A percentile compares a stretch with the other conserved stretches of the same genome.
Conservation (phyloP, 352 stramenopile species). For the Phytophthora melonis region DNA sequence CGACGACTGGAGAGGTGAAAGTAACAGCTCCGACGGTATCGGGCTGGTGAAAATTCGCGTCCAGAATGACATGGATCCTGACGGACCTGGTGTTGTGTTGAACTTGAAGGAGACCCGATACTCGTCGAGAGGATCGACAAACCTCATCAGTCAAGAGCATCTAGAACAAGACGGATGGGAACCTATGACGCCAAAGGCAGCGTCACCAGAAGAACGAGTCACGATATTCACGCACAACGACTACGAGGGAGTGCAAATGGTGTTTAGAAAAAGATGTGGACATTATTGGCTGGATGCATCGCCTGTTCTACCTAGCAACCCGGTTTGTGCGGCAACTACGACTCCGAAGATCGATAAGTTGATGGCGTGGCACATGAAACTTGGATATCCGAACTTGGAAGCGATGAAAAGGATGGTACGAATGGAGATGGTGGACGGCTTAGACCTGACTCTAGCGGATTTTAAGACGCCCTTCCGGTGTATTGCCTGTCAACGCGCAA, state of each 20-base stretch:
- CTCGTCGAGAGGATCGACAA: background rate
- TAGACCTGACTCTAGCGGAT: background rate
- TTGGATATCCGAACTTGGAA: background rate
- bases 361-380: background rate
- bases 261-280: background rate
- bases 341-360: background rate
- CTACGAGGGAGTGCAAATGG: background rate
- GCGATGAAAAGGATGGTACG: background rate
- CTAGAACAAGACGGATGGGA: background rate
- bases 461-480: conserved; percentile 3
- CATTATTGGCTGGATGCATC: background rate
- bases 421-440: background rate
- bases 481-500: conserved; percentile 7
- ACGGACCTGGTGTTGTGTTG: background rate
- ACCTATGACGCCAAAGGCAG: background rate
- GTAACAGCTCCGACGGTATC: background rate
- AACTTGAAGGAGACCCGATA: background rate
- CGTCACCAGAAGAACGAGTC: background rate
- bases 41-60: background rate
- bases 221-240: background rate
- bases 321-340: background rate
- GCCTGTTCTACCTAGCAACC: background rate
- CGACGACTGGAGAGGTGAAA: background rate
- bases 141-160: background rate
- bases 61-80: background rate